Percentiles rank a stretch among this genome's conserved stretches.
Evolutionary conservation across 495 filamentous ascomycete species (phyloP).

Genomic region (Staphylotrichum longicolle): DNA sequence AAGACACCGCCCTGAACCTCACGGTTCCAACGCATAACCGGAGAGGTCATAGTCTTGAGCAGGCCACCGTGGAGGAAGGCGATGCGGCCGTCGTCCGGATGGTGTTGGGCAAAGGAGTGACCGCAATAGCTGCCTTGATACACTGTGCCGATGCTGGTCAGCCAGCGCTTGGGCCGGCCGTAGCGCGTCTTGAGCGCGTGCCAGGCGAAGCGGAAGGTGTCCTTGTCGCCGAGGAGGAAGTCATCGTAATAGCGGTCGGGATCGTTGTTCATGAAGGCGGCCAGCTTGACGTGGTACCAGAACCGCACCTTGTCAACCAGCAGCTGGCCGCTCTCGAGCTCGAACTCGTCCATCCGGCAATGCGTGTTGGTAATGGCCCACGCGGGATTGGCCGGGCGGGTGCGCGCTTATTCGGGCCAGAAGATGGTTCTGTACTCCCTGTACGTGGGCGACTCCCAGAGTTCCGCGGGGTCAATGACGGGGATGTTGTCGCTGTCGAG

Average conservation of each 20-base stretch:
- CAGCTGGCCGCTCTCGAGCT: conserved; percentile 32
- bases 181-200: conserved; percentile 28
- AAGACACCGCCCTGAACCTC: conserved; percentile 7
- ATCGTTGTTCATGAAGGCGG: conserved; percentile 27
- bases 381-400: conserved; percentile 28
- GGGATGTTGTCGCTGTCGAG: conserved; percentile 21
- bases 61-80: conserved; percentile 16
- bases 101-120: conserved; percentile 14
- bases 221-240: conserved; percentile 34
- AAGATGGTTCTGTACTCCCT: conserved; percentile 31
- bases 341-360: conserved; percentile 32
- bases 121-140: conserved; percentile 16
- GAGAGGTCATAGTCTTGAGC: neutral
- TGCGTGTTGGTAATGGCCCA: conserved; percentile 31
- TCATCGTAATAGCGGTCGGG: conserved; percentile 27
- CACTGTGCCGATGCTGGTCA: conserved; percentile 12
- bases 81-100: conserved; percentile 18
- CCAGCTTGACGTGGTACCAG: conserved; percentile 28
- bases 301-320: conserved; percentile 30
- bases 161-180: conserved; percentile 11
- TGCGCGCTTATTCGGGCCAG: conserved; percentile 35
- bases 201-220: conserved; percentile 33
- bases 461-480: conserved; percentile 27
- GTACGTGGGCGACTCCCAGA: conserved; percentile 32
- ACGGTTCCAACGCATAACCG: conserved; percentile 11